A percentile compares a stretch with the other conserved stretches of the same genome.
phyloP scores from a whole-genome alignment of 768 basidiomycete genomes.

The Agaricus subrufescens region DNA sequence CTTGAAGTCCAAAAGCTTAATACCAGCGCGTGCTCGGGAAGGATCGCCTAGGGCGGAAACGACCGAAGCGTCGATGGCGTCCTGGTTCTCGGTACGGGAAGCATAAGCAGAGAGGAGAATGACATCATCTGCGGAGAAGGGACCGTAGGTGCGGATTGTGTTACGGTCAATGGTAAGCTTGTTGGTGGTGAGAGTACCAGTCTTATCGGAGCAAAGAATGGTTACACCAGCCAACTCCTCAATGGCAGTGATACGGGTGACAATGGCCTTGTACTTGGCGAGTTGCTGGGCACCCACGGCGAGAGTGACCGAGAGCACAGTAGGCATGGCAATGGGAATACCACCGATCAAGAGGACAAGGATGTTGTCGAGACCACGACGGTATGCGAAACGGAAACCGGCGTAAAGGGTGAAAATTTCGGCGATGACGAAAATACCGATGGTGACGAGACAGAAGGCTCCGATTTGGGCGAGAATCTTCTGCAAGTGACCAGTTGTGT shows the following conservation, averaged over 20 bases:
- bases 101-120: constrained; percentile 94
- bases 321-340: constrained; percentile 99
- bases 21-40: constrained; percentile 75
- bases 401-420: constrained; percentile 95
- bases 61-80: constrained; percentile 91
- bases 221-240: constrained; percentile 98
- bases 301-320: constrained; percentile 95
- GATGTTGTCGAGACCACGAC: constrained; percentile 95
- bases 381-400: constrained; percentile 86
- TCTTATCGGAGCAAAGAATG: constrained; percentile 98
- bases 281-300: constrained; percentile 98
- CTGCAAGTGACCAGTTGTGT: constrained; percentile 97
- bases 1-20: constrained; percentile 97
- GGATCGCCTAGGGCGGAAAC: constrained; percentile 73
- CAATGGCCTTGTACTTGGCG: constrained; percentile 99
- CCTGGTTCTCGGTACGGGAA: constrained; percentile 98
- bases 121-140: constrained; percentile 85
- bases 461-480: constrained; percentile 98
- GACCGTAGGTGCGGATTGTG: constrained; percentile 87
- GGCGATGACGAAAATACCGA: constrained; percentile 92
- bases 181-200: constrained; percentile 97
- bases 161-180: constrained; percentile 95
- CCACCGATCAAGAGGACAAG: constrained; percentile 99
- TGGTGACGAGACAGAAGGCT: constrained; percentile 93
- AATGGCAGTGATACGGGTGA: constrained; percentile 99